Evolutionary conservation across 2,329 filamentous ascomycete species (phyloP).

Genomic region (Fusarium illudens): DNA sequence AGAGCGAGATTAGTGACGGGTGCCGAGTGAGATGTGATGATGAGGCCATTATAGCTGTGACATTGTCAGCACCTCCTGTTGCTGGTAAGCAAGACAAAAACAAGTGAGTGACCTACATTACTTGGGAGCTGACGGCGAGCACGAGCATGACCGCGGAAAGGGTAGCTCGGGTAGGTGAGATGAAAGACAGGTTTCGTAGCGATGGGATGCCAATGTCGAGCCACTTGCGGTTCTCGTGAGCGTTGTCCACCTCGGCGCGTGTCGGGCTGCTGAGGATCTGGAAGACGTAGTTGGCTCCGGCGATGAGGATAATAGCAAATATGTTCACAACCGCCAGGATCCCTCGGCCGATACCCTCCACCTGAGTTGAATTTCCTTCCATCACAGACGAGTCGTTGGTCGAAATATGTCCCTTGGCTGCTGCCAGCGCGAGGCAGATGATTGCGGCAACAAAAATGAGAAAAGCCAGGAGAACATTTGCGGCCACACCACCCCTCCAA

Average conservation of each 20-base stretch:
- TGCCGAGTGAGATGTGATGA: conserved; percentile 51
- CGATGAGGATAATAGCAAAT: conserved; percentile 54
- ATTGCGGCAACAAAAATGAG: conserved; percentile 51
- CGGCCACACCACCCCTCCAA: conserved; percentile 59
- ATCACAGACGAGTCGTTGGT: conserved; percentile 50
- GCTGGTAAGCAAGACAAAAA: background rate
- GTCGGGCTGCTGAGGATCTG: conserved; percentile 65
- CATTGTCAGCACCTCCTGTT: conserved; percentile 14
- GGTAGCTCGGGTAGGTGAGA: conserved; percentile 52
- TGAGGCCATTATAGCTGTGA: conserved; percentile 60
- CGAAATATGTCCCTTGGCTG: conserved; percentile 46
- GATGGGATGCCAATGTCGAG: conserved; percentile 64
- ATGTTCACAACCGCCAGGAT: conserved; percentile 57
- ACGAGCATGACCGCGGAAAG: conserved; percentile 52
- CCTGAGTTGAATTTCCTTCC: conserved; percentile 49
- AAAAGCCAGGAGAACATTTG: conserved; percentile 54
- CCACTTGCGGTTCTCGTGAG: conserved; percentile 58
- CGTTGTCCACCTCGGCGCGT: conserved; percentile 56
- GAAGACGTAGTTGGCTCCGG: conserved; percentile 61
- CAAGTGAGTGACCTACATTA: conserved; percentile 55
- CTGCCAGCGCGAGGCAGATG: conserved; percentile 50
- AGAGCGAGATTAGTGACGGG: conserved; percentile 25
- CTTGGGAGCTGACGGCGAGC: conserved; percentile 55
- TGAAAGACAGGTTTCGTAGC: conserved; percentile 56
- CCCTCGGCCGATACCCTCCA: conserved; percentile 51